Percentiles rank a stretch among this genome's conserved stretches.
phyloP scores from a whole-genome alignment of 805 yeast genomes.

The Candida sonorensis region DNA sequence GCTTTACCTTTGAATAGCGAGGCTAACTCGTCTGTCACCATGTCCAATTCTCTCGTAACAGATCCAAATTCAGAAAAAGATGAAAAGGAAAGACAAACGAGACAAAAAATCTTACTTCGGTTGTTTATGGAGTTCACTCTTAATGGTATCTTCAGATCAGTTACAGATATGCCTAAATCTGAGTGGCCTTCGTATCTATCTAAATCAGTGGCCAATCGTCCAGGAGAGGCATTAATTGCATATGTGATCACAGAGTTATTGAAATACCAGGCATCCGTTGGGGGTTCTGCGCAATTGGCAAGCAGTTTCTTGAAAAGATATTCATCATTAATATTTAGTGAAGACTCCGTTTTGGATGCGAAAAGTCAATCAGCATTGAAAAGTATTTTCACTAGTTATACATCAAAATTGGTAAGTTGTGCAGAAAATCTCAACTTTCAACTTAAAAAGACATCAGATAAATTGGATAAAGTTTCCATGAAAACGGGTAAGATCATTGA shows the following conservation, averaged over 20 bases:
- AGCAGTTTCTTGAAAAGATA: conserved; percentile 45
- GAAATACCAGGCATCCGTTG: conserved; percentile 28
- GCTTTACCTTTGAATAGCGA: no score
- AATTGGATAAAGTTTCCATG: conserved; percentile 49
- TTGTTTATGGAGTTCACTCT: conserved; percentile 52
- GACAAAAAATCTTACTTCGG: conserved; percentile 41
- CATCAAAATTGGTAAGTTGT: conserved; percentile 34
- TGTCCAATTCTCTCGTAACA: no score
- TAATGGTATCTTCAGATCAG: conserved; percentile 46
- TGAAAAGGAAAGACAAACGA: conserved; percentile 31
- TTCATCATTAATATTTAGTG: conserved; percentile 27
- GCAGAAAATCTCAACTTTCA: conserved; percentile 31
- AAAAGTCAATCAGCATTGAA: no score
- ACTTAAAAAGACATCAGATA: conserved; percentile 29
- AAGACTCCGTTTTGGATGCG: conserved; percentile 24
- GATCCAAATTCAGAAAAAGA: conserved; percentile 35
- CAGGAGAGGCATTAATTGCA: conserved; percentile 33
- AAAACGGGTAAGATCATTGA: conserved; percentile 58
- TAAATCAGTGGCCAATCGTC: conserved; percentile 24
- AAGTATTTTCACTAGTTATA: no score
- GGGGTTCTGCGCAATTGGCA: conserved; percentile 31
- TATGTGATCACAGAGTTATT: conserved; percentile 38
- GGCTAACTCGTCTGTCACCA: no score
- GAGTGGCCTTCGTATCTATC: conserved; percentile 38
- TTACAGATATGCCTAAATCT: conserved; percentile 34